phyloP scores from a whole-genome alignment of 768 basidiomycete genomes.

The Roridomyces roridus region DNA sequence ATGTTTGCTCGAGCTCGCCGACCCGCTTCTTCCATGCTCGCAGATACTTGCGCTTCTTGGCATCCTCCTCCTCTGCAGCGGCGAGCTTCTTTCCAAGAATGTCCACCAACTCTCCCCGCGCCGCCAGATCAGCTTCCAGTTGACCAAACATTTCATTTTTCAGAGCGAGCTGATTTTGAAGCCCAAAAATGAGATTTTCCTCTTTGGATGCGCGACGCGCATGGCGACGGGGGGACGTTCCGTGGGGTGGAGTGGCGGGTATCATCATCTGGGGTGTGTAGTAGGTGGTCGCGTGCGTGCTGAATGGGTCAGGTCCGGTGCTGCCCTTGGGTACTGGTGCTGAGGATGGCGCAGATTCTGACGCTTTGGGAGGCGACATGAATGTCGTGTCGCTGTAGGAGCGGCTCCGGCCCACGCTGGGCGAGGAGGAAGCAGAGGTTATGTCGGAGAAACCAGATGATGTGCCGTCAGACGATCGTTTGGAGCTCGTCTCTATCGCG shows the following conservation, averaged over 20 bases:
- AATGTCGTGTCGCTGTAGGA: constrained; percentile 70
- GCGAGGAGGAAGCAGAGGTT: constrained; percentile 33
- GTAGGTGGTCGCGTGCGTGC: constrained; percentile 74
- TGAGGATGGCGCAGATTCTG: constrained; percentile 53
- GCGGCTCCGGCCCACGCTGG: constrained; percentile 47
- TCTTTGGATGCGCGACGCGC: constrained; percentile 71
- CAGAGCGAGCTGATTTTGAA: constrained; percentile 76
- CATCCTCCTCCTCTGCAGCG: constrained; percentile 65
- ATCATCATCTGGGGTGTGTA: constrained; percentile 80
- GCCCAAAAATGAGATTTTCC: constrained; percentile 72
- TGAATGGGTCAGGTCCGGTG: constrained; percentile 74
- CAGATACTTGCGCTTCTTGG: constrained; percentile 61
- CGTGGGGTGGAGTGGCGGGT: constrained; percentile 66
- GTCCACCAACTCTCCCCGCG: constrained; percentile 75
- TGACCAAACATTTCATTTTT: constrained; percentile 77
- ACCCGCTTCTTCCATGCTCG: constrained; percentile 80
- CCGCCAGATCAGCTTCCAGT: constrained; percentile 75
- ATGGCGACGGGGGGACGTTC: constrained; percentile 43
- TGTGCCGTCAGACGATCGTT: constrained; percentile 34
- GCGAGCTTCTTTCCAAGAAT: constrained; percentile 61
- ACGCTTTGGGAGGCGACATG: constrained; percentile 45
- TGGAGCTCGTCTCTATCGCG: constrained; percentile 43
- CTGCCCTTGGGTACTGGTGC: constrained; percentile 31
- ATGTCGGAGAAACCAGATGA: constrained; percentile 34
- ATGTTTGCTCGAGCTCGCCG: constrained; percentile 70